These are phyloP conservation scores for Spathaspora gorwiae DNA, from an alignment of 805 yeast species.

Conservation along the genomic window DNA sequence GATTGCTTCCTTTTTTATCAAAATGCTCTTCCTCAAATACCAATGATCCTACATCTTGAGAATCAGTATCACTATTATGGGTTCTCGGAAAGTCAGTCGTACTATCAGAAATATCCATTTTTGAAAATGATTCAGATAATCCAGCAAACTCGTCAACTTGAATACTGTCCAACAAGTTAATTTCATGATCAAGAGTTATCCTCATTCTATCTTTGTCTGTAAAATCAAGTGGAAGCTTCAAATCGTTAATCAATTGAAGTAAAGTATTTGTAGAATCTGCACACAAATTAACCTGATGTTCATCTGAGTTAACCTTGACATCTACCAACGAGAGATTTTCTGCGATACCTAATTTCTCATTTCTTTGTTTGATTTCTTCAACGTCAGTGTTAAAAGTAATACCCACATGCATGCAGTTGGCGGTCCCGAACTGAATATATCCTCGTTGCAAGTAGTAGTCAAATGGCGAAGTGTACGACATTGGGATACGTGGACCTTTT, in stretches of 20 bases:
- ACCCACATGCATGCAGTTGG: constrained; percentile 37
- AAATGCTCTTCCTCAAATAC: constrained; percentile 26
- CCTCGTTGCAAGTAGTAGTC: constrained; percentile 45
- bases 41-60: constrained; percentile 1
- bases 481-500: background rate
- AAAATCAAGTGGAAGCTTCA: constrained; percentile 64
- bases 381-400: constrained; percentile 22
- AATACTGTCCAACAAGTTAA: constrained; percentile 41
- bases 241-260: constrained; percentile 61
- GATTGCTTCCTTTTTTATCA: constrained; percentile 3
- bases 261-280: constrained; percentile 82
- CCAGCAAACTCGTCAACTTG: constrained; percentile 29
- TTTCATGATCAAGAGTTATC: constrained; percentile 23
- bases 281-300: constrained; percentile 53
- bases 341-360: constrained; percentile 14
- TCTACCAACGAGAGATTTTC: constrained; percentile 30
- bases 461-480: constrained; percentile 22
- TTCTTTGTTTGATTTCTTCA: constrained; percentile 15
- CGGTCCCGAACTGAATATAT: constrained; percentile 47
- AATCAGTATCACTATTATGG: constrained; percentile 6
- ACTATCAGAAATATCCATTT: constrained; percentile 2
- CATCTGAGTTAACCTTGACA: constrained; percentile 46
- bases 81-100: background rate
- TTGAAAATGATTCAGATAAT: constrained; percentile 1
- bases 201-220: constrained; percentile 58